Conservation (phyloP, 2,329 filamentous ascomycete species). For the Cladophialophora psammophila region DNA sequence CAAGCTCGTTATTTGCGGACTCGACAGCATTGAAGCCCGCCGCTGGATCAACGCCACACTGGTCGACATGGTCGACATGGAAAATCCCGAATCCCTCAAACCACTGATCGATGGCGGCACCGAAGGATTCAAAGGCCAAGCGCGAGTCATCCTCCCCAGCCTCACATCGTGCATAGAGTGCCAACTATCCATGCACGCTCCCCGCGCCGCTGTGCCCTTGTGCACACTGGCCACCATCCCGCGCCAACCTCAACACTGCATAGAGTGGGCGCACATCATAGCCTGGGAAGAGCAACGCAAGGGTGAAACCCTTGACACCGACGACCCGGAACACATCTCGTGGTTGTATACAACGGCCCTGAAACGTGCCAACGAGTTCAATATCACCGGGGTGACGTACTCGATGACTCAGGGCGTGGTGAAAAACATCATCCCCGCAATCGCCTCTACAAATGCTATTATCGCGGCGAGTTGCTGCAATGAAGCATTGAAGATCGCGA, state of each 20-base stretch:
- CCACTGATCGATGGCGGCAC: slow-evolving; percentile 96
- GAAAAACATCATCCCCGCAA: slow-evolving; percentile 99
- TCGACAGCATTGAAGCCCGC: slow-evolving; percentile 97
- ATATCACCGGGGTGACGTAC: slow-evolving; percentile 92
- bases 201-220: slow-evolving; percentile 93
- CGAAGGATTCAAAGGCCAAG: slow-evolving; percentile 97
- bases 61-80: slow-evolving; percentile 84
- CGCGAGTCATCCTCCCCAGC: slow-evolving; percentile 87
- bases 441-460: slow-evolving; percentile 96
- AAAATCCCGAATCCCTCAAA: slow-evolving; percentile 84
- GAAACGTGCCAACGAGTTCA: slow-evolving; percentile 81
- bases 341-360: slow-evolving; percentile 92
- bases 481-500: slow-evolving; percentile 94
- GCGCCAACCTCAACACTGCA: slow-evolving; percentile 94
- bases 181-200: slow-evolving; percentile 97
- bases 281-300: slow-evolving; percentile 90
- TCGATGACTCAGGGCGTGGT: slow-evolving; percentile 95
- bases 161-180: slow-evolving; percentile 98
- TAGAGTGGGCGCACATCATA: slow-evolving; percentile 98
- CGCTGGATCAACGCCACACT: slow-evolving; percentile 97
- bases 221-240: slow-evolving; percentile 97
- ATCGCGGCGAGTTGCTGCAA: slow-evolving; percentile 96
- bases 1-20: slow-evolving; percentile 87
- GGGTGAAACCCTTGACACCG: slow-evolving; percentile 87
- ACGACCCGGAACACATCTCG: slow-evolving; percentile 95